Percentiles rank a stretch among this genome's conserved stretches.
Evolutionary conservation across 108 stramenopile species (phyloP).

Genomic region (Cyclostephanos tholiformis): DNA sequence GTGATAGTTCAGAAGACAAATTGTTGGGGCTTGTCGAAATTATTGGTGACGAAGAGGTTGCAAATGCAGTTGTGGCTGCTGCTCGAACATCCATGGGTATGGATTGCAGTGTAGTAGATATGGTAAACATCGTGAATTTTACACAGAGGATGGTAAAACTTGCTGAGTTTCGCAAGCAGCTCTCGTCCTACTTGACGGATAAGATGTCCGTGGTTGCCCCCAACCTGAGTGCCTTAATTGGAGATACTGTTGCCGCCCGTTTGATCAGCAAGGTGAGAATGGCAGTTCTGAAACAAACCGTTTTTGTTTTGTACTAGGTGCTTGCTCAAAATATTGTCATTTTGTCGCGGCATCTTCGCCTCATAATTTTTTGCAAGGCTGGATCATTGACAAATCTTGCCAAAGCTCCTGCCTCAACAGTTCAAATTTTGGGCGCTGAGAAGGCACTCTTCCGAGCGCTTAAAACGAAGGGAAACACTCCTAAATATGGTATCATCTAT

Average conservation of each 20-base stretch:
- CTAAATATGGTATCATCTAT: slow-evolving; percentile 99
- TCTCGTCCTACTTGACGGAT: slow-evolving; percentile 88
- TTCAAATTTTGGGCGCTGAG: slow-evolving; percentile 99
- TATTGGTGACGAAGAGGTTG: slow-evolving; percentile 90
- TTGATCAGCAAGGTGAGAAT: slow-evolving; percentile 95
- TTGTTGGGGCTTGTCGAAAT: slow-evolving; percentile 84
- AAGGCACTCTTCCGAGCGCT: slow-evolving; percentile 99
- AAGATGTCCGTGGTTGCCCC: slow-evolving; percentile 99
- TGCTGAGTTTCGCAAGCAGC: slow-evolving; percentile 94
- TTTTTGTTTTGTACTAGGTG: neutral
- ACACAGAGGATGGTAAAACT: slow-evolving; percentile 97
- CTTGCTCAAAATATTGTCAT: slow-evolving; percentile 6
- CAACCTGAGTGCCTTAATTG: slow-evolving; percentile 96
- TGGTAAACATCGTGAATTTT: slow-evolving; percentile 97
- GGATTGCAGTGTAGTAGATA: slow-evolving; percentile 97
- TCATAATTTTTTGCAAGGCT: slow-evolving; percentile 53
- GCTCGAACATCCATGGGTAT: slow-evolving; percentile 98
- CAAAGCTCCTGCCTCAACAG: slow-evolving; percentile 99
- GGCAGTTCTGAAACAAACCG: neutral
- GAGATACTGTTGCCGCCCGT: slow-evolving; percentile 98
- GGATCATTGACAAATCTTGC: slow-evolving; percentile 97
- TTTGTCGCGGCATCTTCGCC: neutral
- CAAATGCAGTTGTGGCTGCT: slow-evolving; percentile 90
- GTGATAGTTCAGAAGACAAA: slow-evolving; percentile 59
- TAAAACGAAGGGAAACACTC: slow-evolving; percentile 99